Base-by-base conservation (phyloP, 2,329 filamentous ascomycete species). In the Neofusicoccum laricinum region DNA sequence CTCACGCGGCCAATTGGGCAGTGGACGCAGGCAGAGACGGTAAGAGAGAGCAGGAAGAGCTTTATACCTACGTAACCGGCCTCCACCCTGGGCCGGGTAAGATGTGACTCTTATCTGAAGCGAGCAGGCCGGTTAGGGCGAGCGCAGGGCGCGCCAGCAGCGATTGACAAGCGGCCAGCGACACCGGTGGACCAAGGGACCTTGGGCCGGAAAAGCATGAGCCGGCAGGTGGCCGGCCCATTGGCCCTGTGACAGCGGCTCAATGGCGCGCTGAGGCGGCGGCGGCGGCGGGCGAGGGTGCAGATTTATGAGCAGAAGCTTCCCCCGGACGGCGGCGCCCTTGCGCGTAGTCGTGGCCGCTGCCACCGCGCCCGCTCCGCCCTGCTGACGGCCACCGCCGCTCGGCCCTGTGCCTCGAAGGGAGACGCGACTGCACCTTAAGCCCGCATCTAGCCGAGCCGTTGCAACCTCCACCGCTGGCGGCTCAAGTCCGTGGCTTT, bases 21-120 rank as follows among this genome's bases (percentile, higher is more conserved):
- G 19, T 43, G 36, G 19, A n/a, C 15, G 48, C 8, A 45, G 11
- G 12, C 32, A 36, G 21, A 41, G 51, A 30, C 14, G 6, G 21
- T 7, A 32, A 6, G 55, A 59, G 12, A 40, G 14, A 36, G 40
- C 12, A 38, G 43, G 48, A 8, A 36, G 41, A 40, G 11, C 21
- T 49, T 46, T 61, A 61, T 61, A 61, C 36, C 57, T 49, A 40
- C 30, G 41, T 38, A 46, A 46, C 55, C 8, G n/a, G 25, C n/a
- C 40, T 45, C 40, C 30, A 45, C 55, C 21, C 19, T 5, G 38
- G 21, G 30, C 6, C 30, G 11, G 55, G 55, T 30, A n/a, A 46
- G 21, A n/a, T 21, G 46, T 61, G 58, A 61, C 58, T 61, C 58
- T 61, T 61, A 49, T 40, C 46, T 41, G 14, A n/a, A 45, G 53